A percentile compares a stretch with the other conserved stretches of the same genome.
phyloP scores from a whole-genome alignment of 805 yeast species.

The Metschnikowia kunwiensis region DNA sequence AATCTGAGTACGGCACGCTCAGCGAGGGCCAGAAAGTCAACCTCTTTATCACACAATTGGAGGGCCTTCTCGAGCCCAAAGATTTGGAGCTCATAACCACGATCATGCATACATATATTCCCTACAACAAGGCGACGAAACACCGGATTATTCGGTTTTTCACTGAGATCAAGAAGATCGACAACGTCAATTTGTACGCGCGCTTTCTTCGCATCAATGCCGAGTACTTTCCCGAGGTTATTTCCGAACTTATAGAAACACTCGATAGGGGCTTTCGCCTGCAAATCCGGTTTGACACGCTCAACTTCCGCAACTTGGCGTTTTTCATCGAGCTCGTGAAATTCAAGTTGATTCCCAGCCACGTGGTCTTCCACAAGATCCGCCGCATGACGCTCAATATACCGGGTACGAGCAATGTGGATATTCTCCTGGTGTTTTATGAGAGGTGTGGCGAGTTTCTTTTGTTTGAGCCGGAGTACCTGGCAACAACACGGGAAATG shows the following conservation, averaged over 20 bases:
- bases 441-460: conserved; percentile 72
- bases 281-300: conserved; percentile 50
- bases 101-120: conserved; percentile 46
- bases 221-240: conserved; percentile 46
- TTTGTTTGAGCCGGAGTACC: conserved; percentile 53
- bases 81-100: conserved; percentile 49
- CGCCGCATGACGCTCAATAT: conserved; percentile 53
- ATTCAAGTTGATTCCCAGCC: conserved; percentile 69
- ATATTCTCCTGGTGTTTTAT: conserved; percentile 63
- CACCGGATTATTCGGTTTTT: conserved; percentile 58
- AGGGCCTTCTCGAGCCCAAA: conserved; percentile 41
- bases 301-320: conserved; percentile 55
- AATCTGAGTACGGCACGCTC: conserved; percentile 13
- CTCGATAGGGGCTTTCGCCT: conserved; percentile 60
- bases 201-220: conserved; percentile 67
- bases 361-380: conserved; percentile 69
- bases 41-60: conserved; percentile 42
- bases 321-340: conserved; percentile 75
- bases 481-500: conserved; percentile 60
- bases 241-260: conserved; percentile 48
- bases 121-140: conserved; percentile 72
- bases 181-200: conserved; percentile 50
- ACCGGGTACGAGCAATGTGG: conserved; percentile 58
- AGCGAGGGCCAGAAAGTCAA: conserved; percentile 41
- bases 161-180: conserved; percentile 42